Evolutionary conservation across 805 yeast genomes (phyloP).

Genomic region (Teunomyces kruisii): DNA sequence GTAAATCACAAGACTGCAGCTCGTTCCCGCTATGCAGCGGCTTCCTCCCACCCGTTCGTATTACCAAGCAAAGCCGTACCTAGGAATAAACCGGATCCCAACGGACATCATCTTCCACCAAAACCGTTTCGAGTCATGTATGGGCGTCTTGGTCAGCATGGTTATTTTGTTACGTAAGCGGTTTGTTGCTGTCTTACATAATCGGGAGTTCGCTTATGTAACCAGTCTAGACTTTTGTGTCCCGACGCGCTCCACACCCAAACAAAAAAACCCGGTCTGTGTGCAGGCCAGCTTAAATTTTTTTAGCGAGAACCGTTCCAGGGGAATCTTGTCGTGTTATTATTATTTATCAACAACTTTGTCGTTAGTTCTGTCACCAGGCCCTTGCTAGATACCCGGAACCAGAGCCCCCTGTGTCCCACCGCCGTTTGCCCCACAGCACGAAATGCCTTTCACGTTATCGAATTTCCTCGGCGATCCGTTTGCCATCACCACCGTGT

Average conservation of each 20-base stretch:
- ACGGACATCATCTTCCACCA: not conserved
- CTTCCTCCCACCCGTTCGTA: too few relatives aligned
- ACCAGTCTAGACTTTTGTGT: not conserved
- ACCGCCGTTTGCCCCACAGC: too few relatives aligned
- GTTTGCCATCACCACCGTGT: constrained; percentile 78
- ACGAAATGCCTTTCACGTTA: constrained; percentile 33
- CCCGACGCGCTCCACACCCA: not conserved
- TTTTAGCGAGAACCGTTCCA: not conserved
- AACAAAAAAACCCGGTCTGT: not conserved
- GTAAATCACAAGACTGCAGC: too few relatives aligned
- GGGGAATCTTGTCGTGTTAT: not conserved
- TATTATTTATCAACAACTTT: too few relatives aligned
- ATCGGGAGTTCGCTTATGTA: not conserved
- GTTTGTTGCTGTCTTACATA: not conserved
- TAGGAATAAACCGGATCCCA: not conserved
- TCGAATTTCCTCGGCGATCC: constrained; percentile 76
- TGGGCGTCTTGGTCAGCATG: not conserved
- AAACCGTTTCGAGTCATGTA: too few relatives aligned
- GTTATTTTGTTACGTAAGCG: too few relatives aligned
- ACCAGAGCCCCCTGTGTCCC: too few relatives aligned
- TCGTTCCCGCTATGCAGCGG: too few relatives aligned
- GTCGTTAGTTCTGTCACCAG: not conserved
- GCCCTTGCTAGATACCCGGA: too few relatives aligned
- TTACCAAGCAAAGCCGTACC: not conserved
- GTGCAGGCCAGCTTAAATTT: not conserved